Conservation (phyloP, 805 yeast genomes). For the Sungouiozyma intestinalis region DNA sequence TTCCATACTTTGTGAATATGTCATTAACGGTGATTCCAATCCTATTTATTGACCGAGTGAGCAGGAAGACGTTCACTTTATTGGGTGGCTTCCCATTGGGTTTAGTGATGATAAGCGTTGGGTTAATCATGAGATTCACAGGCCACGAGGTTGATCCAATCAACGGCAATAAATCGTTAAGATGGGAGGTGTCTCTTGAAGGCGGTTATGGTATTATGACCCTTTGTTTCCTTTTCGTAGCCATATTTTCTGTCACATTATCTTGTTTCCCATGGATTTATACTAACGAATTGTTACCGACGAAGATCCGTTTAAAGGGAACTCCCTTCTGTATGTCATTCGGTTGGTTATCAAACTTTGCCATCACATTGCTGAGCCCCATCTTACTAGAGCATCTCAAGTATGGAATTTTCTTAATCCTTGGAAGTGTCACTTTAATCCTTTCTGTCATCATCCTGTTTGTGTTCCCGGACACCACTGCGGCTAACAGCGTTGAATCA, state of each 20-base stretch:
- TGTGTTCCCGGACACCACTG: constrained; percentile 37
- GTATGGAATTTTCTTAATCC: constrained; percentile 33
- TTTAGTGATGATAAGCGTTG: constrained; percentile 28
- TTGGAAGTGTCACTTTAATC: constrained; percentile 29
- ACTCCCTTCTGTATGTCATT: constrained; percentile 36
- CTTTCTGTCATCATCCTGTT: constrained; percentile 26
- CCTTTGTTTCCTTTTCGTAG: constrained; percentile 35
- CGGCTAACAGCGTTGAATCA: not conserved
- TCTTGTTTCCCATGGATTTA: constrained; percentile 41
- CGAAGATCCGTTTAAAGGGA: constrained; percentile 37
- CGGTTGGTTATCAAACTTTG: constrained; percentile 35
- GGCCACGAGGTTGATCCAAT: constrained; percentile 28
- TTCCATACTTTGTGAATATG: constrained; percentile 33
- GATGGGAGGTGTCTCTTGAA: constrained; percentile 29
- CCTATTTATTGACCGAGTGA: constrained; percentile 32
- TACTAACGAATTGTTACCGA: constrained; percentile 40
- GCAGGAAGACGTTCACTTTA: constrained; percentile 38
- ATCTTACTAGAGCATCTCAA: constrained; percentile 27
- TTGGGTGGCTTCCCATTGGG: constrained; percentile 35
- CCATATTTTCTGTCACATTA: constrained; percentile 38
- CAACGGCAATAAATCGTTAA: constrained; percentile 27
- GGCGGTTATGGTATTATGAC: constrained; percentile 38
- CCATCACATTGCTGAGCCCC: constrained; percentile 34
- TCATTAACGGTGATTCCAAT: constrained; percentile 37
- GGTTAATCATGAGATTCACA: constrained; percentile 28